Base-by-base conservation (phyloP, 768 basidiomycete genomes). In the Amanita rubescens region DNA sequence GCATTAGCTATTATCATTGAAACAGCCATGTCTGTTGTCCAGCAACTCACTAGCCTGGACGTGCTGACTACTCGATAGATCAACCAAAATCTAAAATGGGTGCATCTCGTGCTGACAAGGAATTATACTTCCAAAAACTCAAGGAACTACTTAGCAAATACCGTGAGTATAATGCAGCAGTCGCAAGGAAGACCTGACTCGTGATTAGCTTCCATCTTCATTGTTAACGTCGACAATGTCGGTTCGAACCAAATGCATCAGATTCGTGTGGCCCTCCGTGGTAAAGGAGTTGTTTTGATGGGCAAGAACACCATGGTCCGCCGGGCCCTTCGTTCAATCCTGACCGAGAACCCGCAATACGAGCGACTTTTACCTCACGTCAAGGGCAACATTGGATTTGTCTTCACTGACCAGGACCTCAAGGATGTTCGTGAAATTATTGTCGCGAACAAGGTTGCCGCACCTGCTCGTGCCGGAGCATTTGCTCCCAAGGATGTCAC, bases 301-400 rank as follows among this genome's bases (percentile, higher is more conserved):
- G 96, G 96, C 69, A 99, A 99, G 78, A 99, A 99, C 85, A 99
- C 96, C 69, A 97, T 98, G 95, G 94, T 99, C 65, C 91, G 96
- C 76, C 92, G 96, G 64, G 96, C 94, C 57, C 81, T 99, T 58
- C 93, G 96, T 59, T 79, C 85, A 65, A 84, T 97, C 73, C 84
- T 97, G 66, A 57, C 80, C 60, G 96, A 98, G 63, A 78, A 75
- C 78, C 96, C 95, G 51, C 87, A 94, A 68, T 94, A 87, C 77
- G 96, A 99, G 78, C 88, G 84, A 65, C 88, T 99, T 72, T 87
- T 99, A 56, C 95, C 94, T 59, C 82, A 90, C 78, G 78, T 99
- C 75, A 90, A 77, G 71, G 96, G 95, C 62, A 99, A 99, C 83
- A 90, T 99, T 63, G 96, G 96, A 46, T 99, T 99, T 77, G 95